Percentiles rank a stretch among this genome's conserved stretches.
Evolutionary conservation across 2,329 filamentous ascomycete species (phyloP).

Genomic region (Alternaria dauci): DNA sequence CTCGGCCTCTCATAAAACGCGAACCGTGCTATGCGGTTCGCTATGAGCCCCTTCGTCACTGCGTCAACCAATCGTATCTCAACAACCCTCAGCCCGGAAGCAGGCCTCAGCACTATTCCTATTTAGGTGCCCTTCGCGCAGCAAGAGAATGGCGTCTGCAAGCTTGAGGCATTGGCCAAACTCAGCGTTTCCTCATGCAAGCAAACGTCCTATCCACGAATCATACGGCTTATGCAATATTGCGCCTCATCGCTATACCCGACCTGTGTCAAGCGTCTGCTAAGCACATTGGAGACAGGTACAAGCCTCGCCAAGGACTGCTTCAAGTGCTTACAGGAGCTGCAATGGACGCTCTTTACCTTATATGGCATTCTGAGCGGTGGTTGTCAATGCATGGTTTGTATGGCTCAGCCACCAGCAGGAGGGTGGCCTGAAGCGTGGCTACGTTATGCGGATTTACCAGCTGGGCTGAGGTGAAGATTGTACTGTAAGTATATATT

Average conservation of each 20-base stretch:
- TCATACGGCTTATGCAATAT: background rate
- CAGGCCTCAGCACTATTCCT: background rate
- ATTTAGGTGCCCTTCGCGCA: background rate
- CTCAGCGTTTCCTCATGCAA: background rate
- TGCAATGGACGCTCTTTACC: background rate
- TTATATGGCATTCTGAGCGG: conserved; percentile 6
- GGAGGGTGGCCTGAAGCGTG: background rate
- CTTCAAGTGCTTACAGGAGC: background rate
- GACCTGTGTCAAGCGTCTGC: background rate
- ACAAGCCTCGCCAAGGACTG: conserved; percentile 1
- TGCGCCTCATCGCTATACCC: background rate
- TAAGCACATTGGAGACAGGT: background rate
- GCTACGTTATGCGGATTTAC: background rate
- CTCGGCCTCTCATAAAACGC: background rate
- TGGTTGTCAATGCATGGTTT: background rate
- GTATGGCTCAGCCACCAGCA: background rate
- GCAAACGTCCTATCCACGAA: background rate
- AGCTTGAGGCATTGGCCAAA: background rate
- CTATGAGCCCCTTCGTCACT: too few species aligned
- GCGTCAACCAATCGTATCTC: conserved; percentile 11
- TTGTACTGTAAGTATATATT: background rate
- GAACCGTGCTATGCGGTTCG: background rate
- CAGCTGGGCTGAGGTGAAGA: background rate
- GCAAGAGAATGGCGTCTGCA: background rate
- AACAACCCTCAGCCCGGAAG: background rate